These are phyloP conservation scores for Colletotrichum sp. DNA, from an alignment of 2,329 filamentous ascomycete genomes.

Conservation along the genomic window DNA sequence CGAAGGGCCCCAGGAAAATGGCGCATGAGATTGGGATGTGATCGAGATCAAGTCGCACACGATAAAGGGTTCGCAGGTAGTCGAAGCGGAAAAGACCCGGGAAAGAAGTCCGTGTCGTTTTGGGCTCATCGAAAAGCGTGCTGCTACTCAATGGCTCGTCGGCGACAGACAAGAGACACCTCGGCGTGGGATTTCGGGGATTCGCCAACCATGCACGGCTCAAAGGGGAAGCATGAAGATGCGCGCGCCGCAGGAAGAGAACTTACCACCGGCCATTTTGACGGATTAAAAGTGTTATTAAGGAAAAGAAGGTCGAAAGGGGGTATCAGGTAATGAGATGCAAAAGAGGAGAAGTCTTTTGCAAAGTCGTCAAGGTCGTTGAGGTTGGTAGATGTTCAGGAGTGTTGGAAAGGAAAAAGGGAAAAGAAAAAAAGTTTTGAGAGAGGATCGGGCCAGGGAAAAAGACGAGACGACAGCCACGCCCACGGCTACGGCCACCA, in stretches of 20 bases:
- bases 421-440: conserved; percentile 24
- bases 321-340: conserved; percentile 27
- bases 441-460: conserved; percentile 24
- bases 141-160: conserved; percentile 14
- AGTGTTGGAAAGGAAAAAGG: background rate
- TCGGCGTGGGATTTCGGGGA: background rate
- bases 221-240: background rate
- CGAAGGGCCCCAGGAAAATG: conserved; percentile 31
- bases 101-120: background rate
- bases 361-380: conserved; percentile 20
- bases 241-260: background rate
- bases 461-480: conserved; percentile 27
- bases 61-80: background rate
- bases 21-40: conserved; percentile 27
- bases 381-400: background rate
- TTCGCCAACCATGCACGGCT: conserved; percentile 11
- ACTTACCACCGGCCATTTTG: conserved; percentile 54
- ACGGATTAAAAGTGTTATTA: conserved; percentile 20
- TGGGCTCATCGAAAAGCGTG: background rate
- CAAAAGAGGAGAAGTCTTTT: conserved; percentile 22
- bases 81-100: background rate
- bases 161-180: background rate
- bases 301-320: conserved; percentile 11
- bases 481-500: background rate
- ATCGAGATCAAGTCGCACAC: background rate